Base-by-base conservation (phyloP, 2,329 filamentous ascomycete genomes). In the Alternaria incomplexa region DNA sequence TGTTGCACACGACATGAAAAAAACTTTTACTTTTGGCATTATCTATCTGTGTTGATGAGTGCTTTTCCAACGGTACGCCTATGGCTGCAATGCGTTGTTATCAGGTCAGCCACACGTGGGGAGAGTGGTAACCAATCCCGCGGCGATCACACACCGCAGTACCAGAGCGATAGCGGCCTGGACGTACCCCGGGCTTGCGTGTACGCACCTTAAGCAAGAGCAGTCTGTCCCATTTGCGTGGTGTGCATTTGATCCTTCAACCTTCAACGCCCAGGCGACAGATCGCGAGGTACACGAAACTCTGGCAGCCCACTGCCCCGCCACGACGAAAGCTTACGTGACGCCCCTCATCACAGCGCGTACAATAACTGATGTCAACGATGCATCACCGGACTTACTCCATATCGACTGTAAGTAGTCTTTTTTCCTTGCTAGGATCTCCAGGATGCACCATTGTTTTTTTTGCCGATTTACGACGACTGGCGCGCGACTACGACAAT, bases 371-470 rank as follows among this genome's bases (percentile, higher is more conserved):
- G 56, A 48, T 47, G 46, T 30, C 51, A 23, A 62, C 3, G 9
- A 77, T 77, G 73, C 64, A 73, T 53, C 73, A 73, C 45, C 71
- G 77, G 58, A 79, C 75, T 59, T 79, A 79, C 62, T 78, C 75
- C 15, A 79, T 79, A 23, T 77, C 74, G 7, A 77, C 73, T 61
- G 77, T 79, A 69, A 76, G 77, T 76, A 59, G 48, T 58, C 54
- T 55, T 55, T 46, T 53, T 57, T 69, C 50, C 52, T 46, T 69
- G 47, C 52, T 46, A 25, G 13, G 25, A 43, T 66, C 55, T 57
- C 54, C 52, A 56, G 22, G 5, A 22, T 54, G 56, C 61, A 25
- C 58, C 55, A 57, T 47, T 57, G 63, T 61, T 57, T 66, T 55
- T 55, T 62, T 67, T 69, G 68, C 65, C 68, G 65, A 68, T 60